Evolutionary conservation across 2,329 filamentous ascomycete genomes (phyloP).

Genomic region (Botryosphaeria dothidea): DNA sequence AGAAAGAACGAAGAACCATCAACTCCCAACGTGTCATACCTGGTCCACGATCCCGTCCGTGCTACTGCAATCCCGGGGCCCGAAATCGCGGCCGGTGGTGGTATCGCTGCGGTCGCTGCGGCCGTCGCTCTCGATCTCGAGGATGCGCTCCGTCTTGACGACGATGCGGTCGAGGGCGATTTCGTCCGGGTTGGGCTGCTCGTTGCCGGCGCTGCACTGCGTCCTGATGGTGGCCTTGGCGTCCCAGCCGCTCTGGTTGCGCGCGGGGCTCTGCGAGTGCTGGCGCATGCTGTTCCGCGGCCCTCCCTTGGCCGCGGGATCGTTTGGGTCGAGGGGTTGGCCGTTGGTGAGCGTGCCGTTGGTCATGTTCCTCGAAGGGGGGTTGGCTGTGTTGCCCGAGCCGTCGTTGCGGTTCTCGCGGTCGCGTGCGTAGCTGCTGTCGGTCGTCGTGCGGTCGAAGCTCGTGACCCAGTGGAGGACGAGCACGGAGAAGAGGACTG

Average conservation of each 20-base stretch:
- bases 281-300: background rate
- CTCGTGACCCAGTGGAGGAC: constrained; percentile 18
- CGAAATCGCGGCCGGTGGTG: background rate
- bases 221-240: constrained; percentile 4
- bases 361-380: background rate
- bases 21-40: background rate
- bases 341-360: background rate
- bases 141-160: constrained; percentile 10
- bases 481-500: constrained; percentile 15
- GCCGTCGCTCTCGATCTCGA: constrained; percentile 8
- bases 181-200: background rate
- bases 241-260: background rate
- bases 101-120: constrained; percentile 6
- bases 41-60: background rate
- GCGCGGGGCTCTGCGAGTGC: background rate
- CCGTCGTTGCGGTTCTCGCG: background rate
- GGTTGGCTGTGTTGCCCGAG: background rate
- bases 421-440: constrained; percentile 10
- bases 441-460: background rate
- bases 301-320: background rate
- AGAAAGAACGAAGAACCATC: background rate
- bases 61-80: background rate
- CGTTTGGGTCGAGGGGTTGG: no score
- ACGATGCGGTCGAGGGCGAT: constrained; percentile 12
- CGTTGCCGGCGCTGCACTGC: constrained; percentile 5